Percentiles rank a stretch among this genome's conserved stretches.
Conservation (phyloP, 2,329 filamentous ascomycete species). For the Fonsecaea nubica region DNA sequence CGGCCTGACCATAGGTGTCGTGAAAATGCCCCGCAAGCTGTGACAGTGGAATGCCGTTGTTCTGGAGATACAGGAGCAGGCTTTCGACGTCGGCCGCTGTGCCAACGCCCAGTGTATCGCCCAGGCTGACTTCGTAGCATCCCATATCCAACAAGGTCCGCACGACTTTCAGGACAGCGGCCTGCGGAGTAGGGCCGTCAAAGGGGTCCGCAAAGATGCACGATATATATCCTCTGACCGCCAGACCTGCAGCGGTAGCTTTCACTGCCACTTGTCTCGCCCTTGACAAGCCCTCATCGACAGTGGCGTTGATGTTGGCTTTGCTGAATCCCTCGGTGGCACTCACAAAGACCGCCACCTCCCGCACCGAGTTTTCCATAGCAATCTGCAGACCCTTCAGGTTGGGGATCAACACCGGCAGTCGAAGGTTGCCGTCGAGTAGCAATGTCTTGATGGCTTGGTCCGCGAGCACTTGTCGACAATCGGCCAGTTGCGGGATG, state of each 20-base stretch:
- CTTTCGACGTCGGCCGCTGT: conserved; percentile 56
- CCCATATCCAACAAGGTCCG: conserved; percentile 78
- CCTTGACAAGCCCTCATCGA: conserved; percentile 47
- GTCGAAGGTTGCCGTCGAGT: conserved; percentile 31
- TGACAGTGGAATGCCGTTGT: conserved; percentile 66
- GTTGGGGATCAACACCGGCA: conserved; percentile 53
- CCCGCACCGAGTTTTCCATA: conserved; percentile 47
- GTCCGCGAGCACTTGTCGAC: conserved; percentile 40
- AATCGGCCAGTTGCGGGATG: conserved; percentile 73
- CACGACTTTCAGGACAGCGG: conserved; percentile 57
- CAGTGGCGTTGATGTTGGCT: conserved; percentile 52
- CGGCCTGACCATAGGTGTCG: conserved; percentile 83
- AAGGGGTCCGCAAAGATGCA: conserved; percentile 55
- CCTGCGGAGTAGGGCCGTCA: conserved; percentile 60
- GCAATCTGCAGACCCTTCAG: conserved; percentile 63
- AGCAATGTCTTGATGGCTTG: conserved; percentile 7
- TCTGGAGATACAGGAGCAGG: conserved; percentile 45
- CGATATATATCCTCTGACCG: conserved; percentile 47
- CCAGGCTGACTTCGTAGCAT: conserved; percentile 87
- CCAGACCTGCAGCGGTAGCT: conserved; percentile 43
- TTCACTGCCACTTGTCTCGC: conserved; percentile 44
- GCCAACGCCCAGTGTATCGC: conserved; percentile 90
- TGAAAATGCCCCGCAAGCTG: conserved; percentile 86
- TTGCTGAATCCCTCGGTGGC: conserved; percentile 53
- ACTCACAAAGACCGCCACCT: conserved; percentile 52